Base-by-base conservation (phyloP, 2,329 filamentous ascomycete genomes). In the Davidsoniella virescens region DNA sequence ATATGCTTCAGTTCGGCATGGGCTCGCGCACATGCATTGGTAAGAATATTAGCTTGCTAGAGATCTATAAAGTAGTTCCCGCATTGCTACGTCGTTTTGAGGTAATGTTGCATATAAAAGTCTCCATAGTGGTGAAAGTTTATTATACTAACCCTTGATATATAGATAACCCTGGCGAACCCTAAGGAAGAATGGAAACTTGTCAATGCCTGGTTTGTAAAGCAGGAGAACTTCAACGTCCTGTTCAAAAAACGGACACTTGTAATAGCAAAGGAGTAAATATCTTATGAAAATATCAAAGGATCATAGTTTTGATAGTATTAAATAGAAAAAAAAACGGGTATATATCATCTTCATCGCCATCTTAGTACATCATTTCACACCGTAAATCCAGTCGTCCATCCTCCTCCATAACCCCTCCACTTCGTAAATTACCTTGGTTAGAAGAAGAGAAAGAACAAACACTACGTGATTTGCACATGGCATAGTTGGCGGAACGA, bases 1-100 rank as follows among this genome's bases (percentile, higher is more conserved):
- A 69, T n/a, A 79, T 84, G 78, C 69, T 84, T 60, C 80, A 84
- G 56, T 86, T 86, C 61, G 82, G 82, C 1, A 81, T 81, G 63
- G 82, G 82, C 0, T 73, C 75, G 9, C 65, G 81, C 57, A 84
- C 82, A 1, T 86, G 82, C 57, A 82, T 70, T 64, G 82, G 82
- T 42, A 79, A 77, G 69, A 80, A 80, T 54, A 79, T 80, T 44
- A 75, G 72, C 54, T 56, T 79, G 57, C 56, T 79, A 57, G 76
- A 80, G 66, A 76, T 80, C 52, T 78, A 80, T 61, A 80, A 80
- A 66, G 58, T 80, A 44, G 71, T 79, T 20, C 76, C 76, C 39
- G 72, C 66, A 50, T 58, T 85, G 58, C 60, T 85, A 62, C 66
- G 79, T 59, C 68, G 75, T 53, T 85, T 84, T 56, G 76, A 83